Base-by-base conservation (phyloP, 768 basidiomycete species). In the Boletellus sp. region DNA sequence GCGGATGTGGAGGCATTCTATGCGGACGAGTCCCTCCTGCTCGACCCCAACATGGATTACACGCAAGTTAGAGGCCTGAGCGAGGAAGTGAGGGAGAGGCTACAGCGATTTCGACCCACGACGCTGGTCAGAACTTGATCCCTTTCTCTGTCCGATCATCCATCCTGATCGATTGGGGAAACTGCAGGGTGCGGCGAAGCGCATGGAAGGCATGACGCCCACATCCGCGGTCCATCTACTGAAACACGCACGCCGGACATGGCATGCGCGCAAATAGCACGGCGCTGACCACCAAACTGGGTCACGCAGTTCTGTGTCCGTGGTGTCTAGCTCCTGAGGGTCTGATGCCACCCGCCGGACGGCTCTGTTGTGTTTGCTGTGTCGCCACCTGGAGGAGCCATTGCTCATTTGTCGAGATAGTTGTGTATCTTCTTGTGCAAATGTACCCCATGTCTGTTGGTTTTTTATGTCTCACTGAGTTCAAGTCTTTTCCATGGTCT, bases 201-300 rank as follows among this genome's bases (percentile, higher is more conserved):
- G 92, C 23, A 92, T 94, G 82, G 92, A 94, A 63, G 93, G 93
- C 8, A 90, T 94, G 80, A 95, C 93, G 3, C 92, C 92, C 2
- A 77, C 84, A 0, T 80, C 82, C 1, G 70, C 87, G n/a, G 74
- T 91, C 12, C 74, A 74, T 35, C 64, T 94, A 22, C 70, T 94
- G 54, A 79, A 77, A 57, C 77, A 89, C 62, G 83, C 87, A 42
- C 72, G 66, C 46, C 66, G 72, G 48, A 70, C 64, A 17, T 67
- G 66, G 66, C 31, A 48, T 42, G 28, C 8, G 28, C 28, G 28
- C 28, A 28, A 28, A 28, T 8, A 28, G 28, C 28, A 28, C 11
- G 28, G 11, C 7, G 7, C 28, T 28, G 28, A 8, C 11, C 28
- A 28, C 28, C 28, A 28, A 28, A 8, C 3, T 28, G 28, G 28